Evolutionary conservation across 2,329 filamentous ascomycete species (phyloP).

Genomic region (Triangularia setosa): DNA sequence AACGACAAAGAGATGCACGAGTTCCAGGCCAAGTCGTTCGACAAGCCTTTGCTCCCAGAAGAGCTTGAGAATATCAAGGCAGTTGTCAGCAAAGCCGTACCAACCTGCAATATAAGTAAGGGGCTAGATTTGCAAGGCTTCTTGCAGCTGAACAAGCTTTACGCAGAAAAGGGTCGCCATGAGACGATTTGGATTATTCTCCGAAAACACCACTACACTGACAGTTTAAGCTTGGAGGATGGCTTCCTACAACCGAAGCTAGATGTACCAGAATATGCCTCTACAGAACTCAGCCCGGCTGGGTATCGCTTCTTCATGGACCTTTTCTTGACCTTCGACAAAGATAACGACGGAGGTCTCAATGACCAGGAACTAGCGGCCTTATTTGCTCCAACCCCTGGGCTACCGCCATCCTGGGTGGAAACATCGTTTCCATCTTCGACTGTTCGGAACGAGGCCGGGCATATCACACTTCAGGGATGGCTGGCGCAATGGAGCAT

Average conservation of each 20-base stretch:
- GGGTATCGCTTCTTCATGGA: conserved; percentile 98
- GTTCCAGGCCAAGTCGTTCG: conserved; percentile 90
- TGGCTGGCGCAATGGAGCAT: conserved; percentile 99
- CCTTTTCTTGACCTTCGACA: conserved; percentile 89
- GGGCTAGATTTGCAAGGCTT: conserved; percentile 84
- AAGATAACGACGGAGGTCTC: conserved; percentile 93
- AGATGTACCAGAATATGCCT: conserved; percentile 87
- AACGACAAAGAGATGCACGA: conserved; percentile 87
- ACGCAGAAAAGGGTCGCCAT: conserved; percentile 94
- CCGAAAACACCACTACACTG: conserved; percentile 91
- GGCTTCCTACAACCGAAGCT: conserved; percentile 90
- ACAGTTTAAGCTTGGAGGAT: conserved; percentile 88
- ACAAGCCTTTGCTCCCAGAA: conserved; percentile 74
- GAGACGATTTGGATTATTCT: conserved; percentile 98
- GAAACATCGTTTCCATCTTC: conserved; percentile 89
- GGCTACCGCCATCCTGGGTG: conserved; percentile 79
- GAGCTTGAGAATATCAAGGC: conserved; percentile 90
- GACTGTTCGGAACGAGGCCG: conserved; percentile 91
- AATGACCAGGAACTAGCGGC: conserved; percentile 81
- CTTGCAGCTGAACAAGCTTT: conserved; percentile 87
- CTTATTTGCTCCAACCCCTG: conserved; percentile 89
- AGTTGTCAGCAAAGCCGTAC: conserved; percentile 68
- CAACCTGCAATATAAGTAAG: conserved; percentile 57
- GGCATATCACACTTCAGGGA: conserved; percentile 91
- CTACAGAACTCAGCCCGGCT: conserved; percentile 86